phyloP scores from a whole-genome alignment of 306 rosid species.

The Chamaecrista fasciculata region DNA sequence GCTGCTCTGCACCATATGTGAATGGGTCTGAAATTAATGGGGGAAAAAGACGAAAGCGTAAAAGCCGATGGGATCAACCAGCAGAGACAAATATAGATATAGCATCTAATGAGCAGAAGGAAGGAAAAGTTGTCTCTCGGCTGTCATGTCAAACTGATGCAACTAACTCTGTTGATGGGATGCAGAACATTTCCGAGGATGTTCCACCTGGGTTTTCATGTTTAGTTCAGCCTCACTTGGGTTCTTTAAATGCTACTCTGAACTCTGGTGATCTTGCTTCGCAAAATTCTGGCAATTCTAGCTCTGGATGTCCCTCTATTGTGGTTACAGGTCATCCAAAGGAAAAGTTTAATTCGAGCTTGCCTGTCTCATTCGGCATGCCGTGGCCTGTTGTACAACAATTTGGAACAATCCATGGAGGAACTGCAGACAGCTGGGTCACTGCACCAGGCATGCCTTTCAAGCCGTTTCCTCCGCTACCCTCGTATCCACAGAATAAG shows the following conservation, averaged over 20 bases:
- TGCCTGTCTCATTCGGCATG: conserved; percentile 86
- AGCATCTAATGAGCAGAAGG: not conserved
- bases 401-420: conserved; percentile 56
- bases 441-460: conserved; percentile 94
- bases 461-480: conserved; percentile 86
- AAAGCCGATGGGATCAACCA: conserved; percentile 99
- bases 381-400: conserved; percentile 67
- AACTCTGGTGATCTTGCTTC: conserved; percentile 35
- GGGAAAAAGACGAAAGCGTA: conserved; percentile 70
- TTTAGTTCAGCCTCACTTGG: conserved; percentile 27
- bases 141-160: conserved; percentile 23
- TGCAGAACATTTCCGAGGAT: conserved; percentile 54
- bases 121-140: not conserved
- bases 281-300: conserved; percentile 36
- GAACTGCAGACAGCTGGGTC: conserved; percentile 55
- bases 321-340: conserved; percentile 61
- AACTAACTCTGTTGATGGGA: conserved; percentile 34
- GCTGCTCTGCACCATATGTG: conserved; percentile 41
- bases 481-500: conserved; percentile 52
- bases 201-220: conserved; percentile 94
- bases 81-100: conserved; percentile 50
- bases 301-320: conserved; percentile 37
- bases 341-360: conserved; percentile 62
- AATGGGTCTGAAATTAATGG: conserved; percentile 42
- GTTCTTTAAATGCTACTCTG: conserved; percentile 36